Evolutionary conservation across 2,329 filamentous ascomycete species (phyloP), one percentile per base, ranked within the genome.

Genomic region (Teratosphaeria epicoccoides): DNA sequence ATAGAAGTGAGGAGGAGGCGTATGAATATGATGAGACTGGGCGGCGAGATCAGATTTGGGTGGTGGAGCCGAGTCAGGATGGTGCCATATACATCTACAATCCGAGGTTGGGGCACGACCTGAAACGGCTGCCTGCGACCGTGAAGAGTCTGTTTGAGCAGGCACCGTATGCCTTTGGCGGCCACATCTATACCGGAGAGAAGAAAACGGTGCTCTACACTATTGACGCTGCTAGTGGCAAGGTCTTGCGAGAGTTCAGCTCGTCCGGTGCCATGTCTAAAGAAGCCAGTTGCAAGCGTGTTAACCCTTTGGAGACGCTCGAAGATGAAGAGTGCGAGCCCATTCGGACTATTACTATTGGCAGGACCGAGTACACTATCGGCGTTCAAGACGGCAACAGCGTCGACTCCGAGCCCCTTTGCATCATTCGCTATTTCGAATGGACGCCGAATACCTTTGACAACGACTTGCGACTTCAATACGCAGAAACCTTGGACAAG

Each of bases 371-470:
- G 67, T 98, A 98, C 69, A 91, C 81, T 5, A 84, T 98, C 54
- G 82, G 79, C 51, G 94, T 98, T 44, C 85, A 89, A 58, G 84
- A 87, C 54, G 80, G 78, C 44, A 80, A 85, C 59, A 83, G 81
- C 3, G 84, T 85, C 1, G 22, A 24, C 11, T 37, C 20, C 24
- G 80, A 84, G 53, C 80, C 82, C 6, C 85, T 98, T 56, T 95
- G 89, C 63, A 95, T 88, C 0, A 80, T 98, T 59, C 90, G 83
- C 58, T 98, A 94, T 65, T 86, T 88, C 10, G 93, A 98, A 68
- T 98, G 93, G 93, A 84, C 83, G 0, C 87, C 90, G 12, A 98
- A 98, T 68, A 94, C 85, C 53, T 87, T 84, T 55, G 91, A 98
- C 68, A 81, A 81, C 57, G 93, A 98, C 66, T 80, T 98, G 6